Conservation (phyloP, 2,329 filamentous ascomycete genomes). For the Allantophomopsis cytisporea region DNA sequence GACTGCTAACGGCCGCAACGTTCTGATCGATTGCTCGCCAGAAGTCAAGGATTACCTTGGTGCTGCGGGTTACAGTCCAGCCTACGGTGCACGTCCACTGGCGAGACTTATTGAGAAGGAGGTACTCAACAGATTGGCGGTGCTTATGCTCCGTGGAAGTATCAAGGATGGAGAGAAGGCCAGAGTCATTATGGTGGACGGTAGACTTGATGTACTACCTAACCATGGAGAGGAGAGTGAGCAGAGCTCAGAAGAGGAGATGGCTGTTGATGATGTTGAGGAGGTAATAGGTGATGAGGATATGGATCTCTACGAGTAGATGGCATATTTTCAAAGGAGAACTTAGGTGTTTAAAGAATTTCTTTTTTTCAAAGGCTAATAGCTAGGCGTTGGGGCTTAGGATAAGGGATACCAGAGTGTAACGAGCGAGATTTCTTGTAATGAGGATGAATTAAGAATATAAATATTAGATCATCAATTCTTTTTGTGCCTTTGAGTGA, state of each 20-base stretch:
- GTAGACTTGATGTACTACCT: slow-evolving; percentile 66
- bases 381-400: too few species aligned
- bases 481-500: too few species aligned
- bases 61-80: slow-evolving; percentile 82
- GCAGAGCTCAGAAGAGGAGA: slow-evolving; percentile 60
- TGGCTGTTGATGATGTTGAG: slow-evolving; percentile 39
- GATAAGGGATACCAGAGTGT: too few species aligned
- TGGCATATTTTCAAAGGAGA: not conserved
- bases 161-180: slow-evolving; percentile 80
- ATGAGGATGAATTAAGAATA: too few species aligned
- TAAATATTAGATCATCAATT: too few species aligned
- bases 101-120: slow-evolving; percentile 91
- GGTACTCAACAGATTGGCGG: slow-evolving; percentile 83
- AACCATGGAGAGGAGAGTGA: slow-evolving; percentile 71
- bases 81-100: slow-evolving; percentile 84
- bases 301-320: slow-evolving; percentile 38
- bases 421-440: too few species aligned
- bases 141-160: slow-evolving; percentile 75
- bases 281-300: slow-evolving; percentile 40
- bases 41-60: slow-evolving; percentile 91
- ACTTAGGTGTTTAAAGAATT: not conserved
- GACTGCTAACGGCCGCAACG: slow-evolving; percentile 70
- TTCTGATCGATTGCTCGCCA: slow-evolving; percentile 67
- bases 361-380: too few species aligned
- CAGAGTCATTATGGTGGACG: slow-evolving; percentile 63